A percentile compares a stretch with the other conserved stretches of the same genome.
Evolutionary conservation across 1,284 basidiomycete species (phyloP).

Genomic region (Leccinum brunneo-olivaceum): DNA sequence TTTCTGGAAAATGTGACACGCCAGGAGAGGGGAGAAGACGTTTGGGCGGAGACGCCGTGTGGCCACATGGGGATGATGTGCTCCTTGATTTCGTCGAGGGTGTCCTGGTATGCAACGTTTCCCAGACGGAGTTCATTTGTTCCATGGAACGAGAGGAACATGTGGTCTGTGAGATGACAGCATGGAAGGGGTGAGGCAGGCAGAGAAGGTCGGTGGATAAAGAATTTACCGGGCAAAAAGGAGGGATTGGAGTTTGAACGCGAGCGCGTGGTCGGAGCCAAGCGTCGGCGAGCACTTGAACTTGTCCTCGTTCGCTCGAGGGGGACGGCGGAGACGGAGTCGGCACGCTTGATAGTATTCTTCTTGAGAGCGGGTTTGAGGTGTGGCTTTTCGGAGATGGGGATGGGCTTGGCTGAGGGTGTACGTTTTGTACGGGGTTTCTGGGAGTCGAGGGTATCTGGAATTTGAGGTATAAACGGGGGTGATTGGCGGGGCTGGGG

Average conservation of each 20-base stretch:
- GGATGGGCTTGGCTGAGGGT: constrained; percentile 13
- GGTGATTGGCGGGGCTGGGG: constrained; percentile 14
- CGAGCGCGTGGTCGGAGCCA: constrained; percentile 30
- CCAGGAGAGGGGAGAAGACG: constrained; percentile 31
- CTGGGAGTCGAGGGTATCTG: constrained; percentile 17
- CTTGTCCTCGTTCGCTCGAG: constrained; percentile 29
- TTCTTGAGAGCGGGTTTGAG: constrained; percentile 61
- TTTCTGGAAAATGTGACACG: constrained; percentile 36
- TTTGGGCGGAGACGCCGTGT: constrained; percentile 33
- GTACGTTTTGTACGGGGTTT: constrained; percentile 25
- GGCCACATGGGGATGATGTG: constrained; percentile 42
- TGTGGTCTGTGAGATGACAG: constrained; percentile 37
- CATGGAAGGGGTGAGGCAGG: constrained; percentile 13
- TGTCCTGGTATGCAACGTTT: constrained; percentile 34
- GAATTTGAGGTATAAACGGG: constrained; percentile 25
- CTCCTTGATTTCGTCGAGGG: constrained; percentile 37
- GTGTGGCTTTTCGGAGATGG: constrained; percentile 28
- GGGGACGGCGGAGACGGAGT: constrained; percentile 20
- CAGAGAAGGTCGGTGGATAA: constrained; percentile 6
- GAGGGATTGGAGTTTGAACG: constrained; percentile 29
- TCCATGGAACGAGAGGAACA: constrained; percentile 49
- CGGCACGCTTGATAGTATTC: constrained; percentile 19
- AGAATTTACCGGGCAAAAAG: constrained; percentile 28
- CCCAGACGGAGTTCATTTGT: constrained; percentile 37
- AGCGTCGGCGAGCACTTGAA: constrained; percentile 28